Evolutionary conservation across 345 rosid genomes (phyloP).

Genomic region (Gossypium stocksii): DNA sequence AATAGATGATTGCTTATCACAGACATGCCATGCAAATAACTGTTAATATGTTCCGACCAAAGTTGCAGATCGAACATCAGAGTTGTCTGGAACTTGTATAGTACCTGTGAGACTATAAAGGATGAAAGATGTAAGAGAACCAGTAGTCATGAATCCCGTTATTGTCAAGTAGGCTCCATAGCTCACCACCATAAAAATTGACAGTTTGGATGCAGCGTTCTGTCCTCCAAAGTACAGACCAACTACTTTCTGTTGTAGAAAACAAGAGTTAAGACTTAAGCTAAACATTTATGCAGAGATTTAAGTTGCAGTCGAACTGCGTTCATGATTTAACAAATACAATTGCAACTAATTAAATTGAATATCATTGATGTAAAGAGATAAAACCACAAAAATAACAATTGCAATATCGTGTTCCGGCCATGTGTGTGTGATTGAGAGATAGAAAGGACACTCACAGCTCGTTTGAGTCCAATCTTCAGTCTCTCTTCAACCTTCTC

Average conservation of each 20-base stretch:
- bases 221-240: conserved; percentile 82
- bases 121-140: conserved; percentile 90
- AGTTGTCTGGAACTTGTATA: not conserved
- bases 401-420: not conserved
- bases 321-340: not conserved
- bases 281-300: not conserved
- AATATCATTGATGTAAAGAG: not conserved
- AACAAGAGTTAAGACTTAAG: not conserved
- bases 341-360: not conserved
- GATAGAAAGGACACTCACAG: conserved; percentile 44
- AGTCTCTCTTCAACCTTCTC: conserved; percentile 83
- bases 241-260: conserved; percentile 44
- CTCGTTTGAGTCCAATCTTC: conserved; percentile 79
- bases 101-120: conserved; percentile 95
- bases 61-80: not conserved
- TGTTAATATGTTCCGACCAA: not conserved
- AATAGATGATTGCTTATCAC: not conserved
- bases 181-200: conserved; percentile 47
- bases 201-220: conserved; percentile 78
- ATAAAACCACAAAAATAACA: not conserved
- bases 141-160: conserved; percentile 75
- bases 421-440: not conserved
- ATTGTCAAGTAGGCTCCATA: conserved; percentile 90
- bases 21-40: not conserved
- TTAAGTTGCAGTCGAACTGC: too few relatives aligned